A percentile compares a stretch with the other conserved stretches of the same genome.
phyloP scores from a whole-genome alignment of 1,139 yeast species.

The Geotrichum restrictum region DNA sequence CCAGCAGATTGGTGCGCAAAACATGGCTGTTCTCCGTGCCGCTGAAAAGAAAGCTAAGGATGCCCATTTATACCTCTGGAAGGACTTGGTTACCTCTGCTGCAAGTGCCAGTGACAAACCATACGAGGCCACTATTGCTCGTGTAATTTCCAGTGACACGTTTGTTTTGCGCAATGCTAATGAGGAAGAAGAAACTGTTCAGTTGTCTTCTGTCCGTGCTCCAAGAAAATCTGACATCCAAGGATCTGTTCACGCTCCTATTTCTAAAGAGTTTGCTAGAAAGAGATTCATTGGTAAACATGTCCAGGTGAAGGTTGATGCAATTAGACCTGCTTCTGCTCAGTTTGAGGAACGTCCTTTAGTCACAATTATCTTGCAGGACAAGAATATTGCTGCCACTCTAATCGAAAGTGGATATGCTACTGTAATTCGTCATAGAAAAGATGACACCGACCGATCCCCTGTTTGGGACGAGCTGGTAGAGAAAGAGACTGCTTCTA shows the following conservation, averaged over 20 bases:
- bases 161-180: slow-evolving; percentile 49
- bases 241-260: slow-evolving; percentile 51
- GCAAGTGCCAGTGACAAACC: slow-evolving; percentile 41
- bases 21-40: slow-evolving; percentile 58
- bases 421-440: slow-evolving; percentile 72
- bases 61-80: slow-evolving; percentile 61
- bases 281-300: slow-evolving; percentile 64
- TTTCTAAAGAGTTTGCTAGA: slow-evolving; percentile 72
- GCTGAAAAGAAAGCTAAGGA: slow-evolving; percentile 67
- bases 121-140: slow-evolving; percentile 53
- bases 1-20: slow-evolving; percentile 59
- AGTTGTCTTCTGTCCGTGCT: slow-evolving; percentile 67
- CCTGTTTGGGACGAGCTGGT: slow-evolving; percentile 72
- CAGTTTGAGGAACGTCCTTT: slow-evolving; percentile 63
- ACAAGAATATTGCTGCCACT: slow-evolving; percentile 57
- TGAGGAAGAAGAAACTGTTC: slow-evolving; percentile 49
- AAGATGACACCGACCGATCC: slow-evolving; percentile 65
- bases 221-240: slow-evolving; percentile 63
- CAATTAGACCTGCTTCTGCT: slow-evolving; percentile 60
- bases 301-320: slow-evolving; percentile 58
- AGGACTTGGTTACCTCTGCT: slow-evolving; percentile 38
- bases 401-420: slow-evolving; percentile 68
- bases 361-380: slow-evolving; percentile 53
- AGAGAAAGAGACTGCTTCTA: slow-evolving; percentile 65
- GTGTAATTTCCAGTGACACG: slow-evolving; percentile 68